Evolutionary conservation across 2,329 filamentous ascomycete species (phyloP).

Genomic region (Aspergillus candidus): DNA sequence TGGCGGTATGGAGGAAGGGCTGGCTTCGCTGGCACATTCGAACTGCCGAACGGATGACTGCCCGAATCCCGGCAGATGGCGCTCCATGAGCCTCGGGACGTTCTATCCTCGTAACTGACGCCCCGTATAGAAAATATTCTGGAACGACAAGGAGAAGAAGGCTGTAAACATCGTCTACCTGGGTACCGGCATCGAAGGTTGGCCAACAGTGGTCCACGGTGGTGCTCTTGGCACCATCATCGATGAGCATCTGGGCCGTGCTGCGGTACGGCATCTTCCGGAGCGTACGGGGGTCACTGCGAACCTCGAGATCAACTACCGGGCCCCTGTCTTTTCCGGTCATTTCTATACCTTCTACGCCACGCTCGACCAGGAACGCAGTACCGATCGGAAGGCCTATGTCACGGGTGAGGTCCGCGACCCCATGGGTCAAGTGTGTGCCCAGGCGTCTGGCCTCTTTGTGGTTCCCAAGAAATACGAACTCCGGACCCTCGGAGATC

Average conservation of each 20-base stretch:
- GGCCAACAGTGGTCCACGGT: conserved; percentile 67
- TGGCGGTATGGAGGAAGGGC: neutral
- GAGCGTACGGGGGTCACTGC: conserved; percentile 51
- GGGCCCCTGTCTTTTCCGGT: conserved; percentile 53
- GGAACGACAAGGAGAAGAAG: conserved; percentile 53
- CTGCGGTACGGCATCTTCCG: conserved; percentile 48
- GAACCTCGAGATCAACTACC: conserved; percentile 56
- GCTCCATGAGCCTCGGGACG: conserved; percentile 16
- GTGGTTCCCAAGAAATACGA: conserved; percentile 51
- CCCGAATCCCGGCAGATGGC: conserved; percentile 9
- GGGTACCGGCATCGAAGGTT: conserved; percentile 59
- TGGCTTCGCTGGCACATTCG: neutral
- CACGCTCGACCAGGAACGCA: conserved; percentile 37
- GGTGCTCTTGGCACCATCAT: conserved; percentile 63
- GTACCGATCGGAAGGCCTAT: conserved; percentile 35
- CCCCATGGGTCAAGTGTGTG: conserved; percentile 49
- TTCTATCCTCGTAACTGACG: conserved; percentile 13
- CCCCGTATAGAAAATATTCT: conserved; percentile 55
- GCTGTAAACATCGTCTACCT: conserved; percentile 61
- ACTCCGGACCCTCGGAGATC: conserved; percentile 35
- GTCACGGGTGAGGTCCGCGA: conserved; percentile 31
- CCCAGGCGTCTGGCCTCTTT: conserved; percentile 54
- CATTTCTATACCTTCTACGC: conserved; percentile 58
- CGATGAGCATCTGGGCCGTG: conserved; percentile 63
- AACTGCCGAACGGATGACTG: conserved; percentile 1